phyloP scores from a whole-genome alignment of 345 rosid species.

The Eucalyptus pumila region DNA sequence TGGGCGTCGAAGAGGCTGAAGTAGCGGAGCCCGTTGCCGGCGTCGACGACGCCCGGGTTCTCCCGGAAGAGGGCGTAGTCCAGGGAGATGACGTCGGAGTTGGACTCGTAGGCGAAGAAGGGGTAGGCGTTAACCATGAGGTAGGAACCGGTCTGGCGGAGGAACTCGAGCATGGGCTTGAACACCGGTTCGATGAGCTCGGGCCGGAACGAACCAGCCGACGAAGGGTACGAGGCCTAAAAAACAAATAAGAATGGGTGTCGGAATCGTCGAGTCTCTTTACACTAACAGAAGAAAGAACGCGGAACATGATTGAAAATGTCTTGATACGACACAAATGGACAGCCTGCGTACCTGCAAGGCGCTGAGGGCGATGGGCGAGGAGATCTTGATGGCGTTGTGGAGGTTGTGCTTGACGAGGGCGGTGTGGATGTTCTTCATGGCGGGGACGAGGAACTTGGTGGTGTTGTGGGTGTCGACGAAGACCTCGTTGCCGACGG shows the following conservation, averaged over 20 bases:
- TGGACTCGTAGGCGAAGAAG: constrained; percentile 84
- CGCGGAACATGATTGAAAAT: not conserved
- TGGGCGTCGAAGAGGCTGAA: constrained; percentile 92
- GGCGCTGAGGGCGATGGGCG: constrained; percentile 84
- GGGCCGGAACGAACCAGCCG: constrained; percentile 81
- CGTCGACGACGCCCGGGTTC: constrained; percentile 82
- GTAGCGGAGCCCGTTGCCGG: constrained; percentile 73
- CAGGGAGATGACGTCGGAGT: constrained; percentile 80
- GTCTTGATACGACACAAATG: not conserved
- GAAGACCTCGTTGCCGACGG: constrained; percentile 91
- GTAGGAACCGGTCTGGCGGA: constrained; percentile 76
- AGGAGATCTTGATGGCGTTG: constrained; percentile 58
- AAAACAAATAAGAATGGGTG: not conserved
- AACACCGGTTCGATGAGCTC: constrained; percentile 65
- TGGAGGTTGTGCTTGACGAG: constrained; percentile 46
- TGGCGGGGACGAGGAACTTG: constrained; percentile 55
- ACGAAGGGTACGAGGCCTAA: constrained; percentile 78
- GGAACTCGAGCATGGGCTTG: constrained; percentile 70
- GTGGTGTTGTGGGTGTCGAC: constrained; percentile 79
- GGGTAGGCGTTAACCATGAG: constrained; percentile 96
- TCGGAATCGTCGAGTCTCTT: not conserved
- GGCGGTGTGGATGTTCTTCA: constrained; percentile 80
- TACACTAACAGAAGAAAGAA: not conserved
- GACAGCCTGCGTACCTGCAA: constrained; percentile 12
- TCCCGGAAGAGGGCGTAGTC: constrained; percentile 85